phyloP scores from a whole-genome alignment of 495 filamentous ascomycete genomes.

The Podospora sp. region DNA sequence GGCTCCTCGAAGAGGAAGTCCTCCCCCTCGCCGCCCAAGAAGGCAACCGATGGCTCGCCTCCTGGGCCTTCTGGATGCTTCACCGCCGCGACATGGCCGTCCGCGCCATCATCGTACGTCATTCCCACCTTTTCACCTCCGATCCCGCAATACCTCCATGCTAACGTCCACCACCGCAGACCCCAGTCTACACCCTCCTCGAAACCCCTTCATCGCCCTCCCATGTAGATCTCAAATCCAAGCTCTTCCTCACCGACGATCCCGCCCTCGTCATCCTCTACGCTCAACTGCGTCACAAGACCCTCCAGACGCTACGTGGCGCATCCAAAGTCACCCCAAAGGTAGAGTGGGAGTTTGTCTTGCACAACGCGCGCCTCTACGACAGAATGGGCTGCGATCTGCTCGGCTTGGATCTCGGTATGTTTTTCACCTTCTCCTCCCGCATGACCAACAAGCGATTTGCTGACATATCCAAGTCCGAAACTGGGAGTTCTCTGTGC shows the following conservation, averaged over 20 bases:
- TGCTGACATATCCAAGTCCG: conserved; percentile 50
- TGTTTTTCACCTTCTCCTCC: conserved; percentile 14
- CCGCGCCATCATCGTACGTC: conserved; percentile 69
- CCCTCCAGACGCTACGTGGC: conserved; percentile 81
- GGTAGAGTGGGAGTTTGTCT: conserved; percentile 85
- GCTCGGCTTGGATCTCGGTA: conserved; percentile 80
- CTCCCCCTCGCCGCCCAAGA: conserved; percentile 75
- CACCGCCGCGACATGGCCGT: conserved; percentile 82
- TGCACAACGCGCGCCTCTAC: conserved; percentile 86
- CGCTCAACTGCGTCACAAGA: conserved; percentile 81
- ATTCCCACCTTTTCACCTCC: background rate
- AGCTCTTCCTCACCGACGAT: conserved; percentile 85
- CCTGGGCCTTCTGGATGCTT: conserved; percentile 96
- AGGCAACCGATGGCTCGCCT: conserved; percentile 91
- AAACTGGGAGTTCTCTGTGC: conserved; percentile 83
- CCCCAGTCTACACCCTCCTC: conserved; percentile 73
- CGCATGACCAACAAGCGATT: background rate
- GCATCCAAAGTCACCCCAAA: conserved; percentile 77
- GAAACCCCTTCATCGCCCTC: conserved; percentile 53
- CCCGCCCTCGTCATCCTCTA: conserved; percentile 87
- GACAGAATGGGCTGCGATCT: conserved; percentile 95
- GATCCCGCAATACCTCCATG: too few species aligned
- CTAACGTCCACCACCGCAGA: conserved; percentile 46
- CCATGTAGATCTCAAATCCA: conserved; percentile 58
- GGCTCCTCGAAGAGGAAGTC: conserved; percentile 77